These are phyloP conservation scores for Quercus phellos DNA, from an alignment of 331 rosid genomes.

Conservation along the genomic window DNA sequence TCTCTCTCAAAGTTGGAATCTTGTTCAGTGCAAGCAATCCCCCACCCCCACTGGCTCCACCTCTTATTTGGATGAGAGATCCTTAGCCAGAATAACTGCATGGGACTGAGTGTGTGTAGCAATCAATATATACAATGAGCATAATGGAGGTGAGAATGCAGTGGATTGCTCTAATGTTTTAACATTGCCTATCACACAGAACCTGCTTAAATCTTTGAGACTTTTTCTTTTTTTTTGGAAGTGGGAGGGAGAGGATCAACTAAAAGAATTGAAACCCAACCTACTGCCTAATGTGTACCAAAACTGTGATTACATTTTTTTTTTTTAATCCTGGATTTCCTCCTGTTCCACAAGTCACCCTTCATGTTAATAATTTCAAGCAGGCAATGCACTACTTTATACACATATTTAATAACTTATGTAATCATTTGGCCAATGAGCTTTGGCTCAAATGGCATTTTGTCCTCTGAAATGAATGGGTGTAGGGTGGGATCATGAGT, in stretches of 20 bases:
- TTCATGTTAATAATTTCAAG: no score
- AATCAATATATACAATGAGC: background rate
- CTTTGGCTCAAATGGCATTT: no score
- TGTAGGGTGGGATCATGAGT: no score
- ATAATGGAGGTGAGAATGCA: background rate
- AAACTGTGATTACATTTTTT: background rate
- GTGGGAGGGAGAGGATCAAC: background rate
- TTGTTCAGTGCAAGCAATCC: background rate
- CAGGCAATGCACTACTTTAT: no score
- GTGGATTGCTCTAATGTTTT: background rate
- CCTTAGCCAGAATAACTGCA: background rate
- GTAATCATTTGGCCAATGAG: no score
- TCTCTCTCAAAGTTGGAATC: background rate
- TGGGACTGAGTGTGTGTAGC: background rate
- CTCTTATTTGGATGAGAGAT: background rate
- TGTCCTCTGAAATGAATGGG: no score
- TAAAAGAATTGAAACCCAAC: background rate
- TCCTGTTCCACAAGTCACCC: background rate
- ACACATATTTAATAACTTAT: no score
- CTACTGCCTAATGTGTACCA: background rate
- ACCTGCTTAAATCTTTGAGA: background rate
- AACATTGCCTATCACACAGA: background rate
- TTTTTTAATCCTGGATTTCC: no score
- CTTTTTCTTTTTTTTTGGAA: background rate
- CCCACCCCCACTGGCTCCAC: background rate